Evolutionary conservation across 2,329 filamentous ascomycete genomes (phyloP), one percentile per base, ranked within the genome.

Genomic region (Rachicladosporium sp.): DNA sequence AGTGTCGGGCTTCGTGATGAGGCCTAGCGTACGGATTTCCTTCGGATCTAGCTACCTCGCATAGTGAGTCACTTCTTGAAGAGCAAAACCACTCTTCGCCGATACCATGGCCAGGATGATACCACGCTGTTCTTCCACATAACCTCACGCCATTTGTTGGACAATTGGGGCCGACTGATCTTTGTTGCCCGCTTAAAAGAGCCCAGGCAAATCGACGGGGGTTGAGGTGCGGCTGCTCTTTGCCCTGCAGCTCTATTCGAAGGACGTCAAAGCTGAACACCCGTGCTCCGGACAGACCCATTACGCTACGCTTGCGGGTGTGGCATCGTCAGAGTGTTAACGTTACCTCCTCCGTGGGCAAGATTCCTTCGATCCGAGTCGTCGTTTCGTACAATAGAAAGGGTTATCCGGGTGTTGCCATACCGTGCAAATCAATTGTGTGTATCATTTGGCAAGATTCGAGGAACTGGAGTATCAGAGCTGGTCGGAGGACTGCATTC

Each of bases 61-160:
- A 9, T 65, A 68, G 9, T 70, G 63, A 0, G 74, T 57, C 4
- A 82, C 68, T 7, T 66, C 60, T 48, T 83, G 78, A 27, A 76
- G 71, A 4, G 71, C 71, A 46, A 67, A 63, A 32, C 76, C 65
- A 10, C 59, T 60, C 45, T 59, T 61, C 0, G 63, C 63, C 3
- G 53, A 58, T 5, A 66, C 50, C 1, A 65, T 58, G 1, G 53
- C 50, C 9, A 52, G 48, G 29, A 51, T 74, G 39, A 81, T 74
- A 21, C 32, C 35, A 11, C 40, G 30, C 5, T 31, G 38, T 29
- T 36, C 31, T n/a, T 50, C 49, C 64, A 82, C 76, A 47, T 82
- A 82, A 0, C 56, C 55, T 2, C 68, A 51, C 0, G 69, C 64
- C n/a, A 66, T 45, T 3, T 45, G 41, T 6, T 47, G 45, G 11